Evolutionary conservation across 1,139 yeast species (phyloP), one percentile per base, ranked within the genome.

Genomic region (Saccharomyces uvarum): DNA sequence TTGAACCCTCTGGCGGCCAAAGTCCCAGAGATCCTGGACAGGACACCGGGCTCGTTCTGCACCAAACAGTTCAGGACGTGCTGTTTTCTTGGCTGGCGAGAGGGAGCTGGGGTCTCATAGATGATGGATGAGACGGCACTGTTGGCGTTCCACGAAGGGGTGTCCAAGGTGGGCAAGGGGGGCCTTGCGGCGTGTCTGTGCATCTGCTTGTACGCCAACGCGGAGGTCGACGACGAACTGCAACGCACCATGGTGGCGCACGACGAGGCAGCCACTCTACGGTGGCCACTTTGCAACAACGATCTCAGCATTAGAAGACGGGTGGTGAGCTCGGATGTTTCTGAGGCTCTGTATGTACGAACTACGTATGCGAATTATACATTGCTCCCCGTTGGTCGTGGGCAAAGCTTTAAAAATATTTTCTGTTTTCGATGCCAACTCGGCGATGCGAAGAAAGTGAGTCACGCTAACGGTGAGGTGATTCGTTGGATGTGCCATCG

Each of bases 1-100:
- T 93, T 93, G 81, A 93, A 93, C 11, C 99, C 99, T 71, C 99
- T 82, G 48, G 97, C 98, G 42, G 99, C 99, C 64, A 93, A 78
- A 52, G 97, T 91, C 55, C 98, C 97, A 3, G 98, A 87, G 51
- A 93, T 89, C 55, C 95, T 81, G 50, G 96, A 86, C 67, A 93
- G 78, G 52, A 93, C 99, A 77, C 99, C 99, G 4, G 99, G 99
- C 75, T 93, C 99, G 73, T 93, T 91, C 74, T 93, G 99, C 41
- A 93, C 99, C 70, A 93, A 79, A 75, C 99, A 93, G 79, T 93
- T 95, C 71, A 93, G 78, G 49, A 93, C 95, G 67, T 93, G 98
- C 67, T 88, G 89, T 60, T 84, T 84, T 63, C 80, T 77, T 46
- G 90, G 88, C 46, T 75, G 73, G 54, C 73, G 78, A 5, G 87